Base-by-base conservation (phyloP, 1,284 basidiomycete genomes). In the Austroboletus novae-zelandiae region DNA sequence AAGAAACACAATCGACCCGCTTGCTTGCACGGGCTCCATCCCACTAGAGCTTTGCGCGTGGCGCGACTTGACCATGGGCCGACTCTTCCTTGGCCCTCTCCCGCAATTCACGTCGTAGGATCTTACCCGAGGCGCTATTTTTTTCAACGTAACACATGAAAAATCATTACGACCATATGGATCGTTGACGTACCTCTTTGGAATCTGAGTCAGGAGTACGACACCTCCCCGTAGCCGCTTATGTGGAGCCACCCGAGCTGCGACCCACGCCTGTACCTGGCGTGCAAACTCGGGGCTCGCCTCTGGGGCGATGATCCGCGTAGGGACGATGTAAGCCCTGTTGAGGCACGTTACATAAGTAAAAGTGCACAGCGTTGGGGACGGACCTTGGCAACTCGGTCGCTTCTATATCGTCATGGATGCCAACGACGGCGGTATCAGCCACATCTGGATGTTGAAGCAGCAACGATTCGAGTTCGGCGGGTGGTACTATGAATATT, bases 401-500 rank as follows among this genome's bases (percentile, higher is more conserved):
- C 2, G 81, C 86, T 58, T 88, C 76, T 45, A 74, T 74, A 2
- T 71, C 69, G 51, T 76, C 78, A 3, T 84, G 72, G 2, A 91
- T 70, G 2, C 88, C 86, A 47, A 92, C 84, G 5, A 93, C 87
- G 9, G 82, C 89, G 0, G 77, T 76, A 58, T 93, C 89, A 4
- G 80, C 81, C 23, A 91, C 74, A 3, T 85, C 78, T 0, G 86
- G 81, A 58, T 93, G 87, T 5, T 78, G 78, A 14, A 93, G 69
- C 1, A 94, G 77, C 0, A 91, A 67, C 35, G 79, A 77, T 63
- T 94, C 91, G 2, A 94, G 75, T 59, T 93, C 91, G 0, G 91
- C 90, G 1, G 91, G 91, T 0, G 91, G 81, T 14, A 94, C 91
- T 87, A 48, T 34, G 48, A 4, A 20, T 8, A 27, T 8, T 9